Base-by-base conservation (phyloP, 176 grass and related monocot genomes). In the Aegilops longissima region DNA sequence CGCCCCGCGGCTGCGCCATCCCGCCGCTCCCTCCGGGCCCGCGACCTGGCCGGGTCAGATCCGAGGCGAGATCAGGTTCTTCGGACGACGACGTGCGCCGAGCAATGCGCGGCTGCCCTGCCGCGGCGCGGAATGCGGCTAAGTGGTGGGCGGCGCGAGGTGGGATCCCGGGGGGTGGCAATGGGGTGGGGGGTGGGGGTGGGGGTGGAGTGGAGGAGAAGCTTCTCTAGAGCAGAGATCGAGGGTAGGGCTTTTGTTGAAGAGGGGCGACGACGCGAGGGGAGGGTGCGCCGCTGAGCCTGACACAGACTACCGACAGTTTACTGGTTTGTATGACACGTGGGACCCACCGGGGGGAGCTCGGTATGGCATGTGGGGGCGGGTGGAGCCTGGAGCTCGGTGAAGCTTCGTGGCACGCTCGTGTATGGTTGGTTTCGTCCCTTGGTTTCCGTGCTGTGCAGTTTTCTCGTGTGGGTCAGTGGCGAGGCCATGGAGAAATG, bases 221-320 rank as follows among this genome's bases (percentile, higher is more conserved):
- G 91, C 76, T 91, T 91, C 66, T 78, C 38, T 76, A 62, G 84
- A 73, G 78, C 34, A 87, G 87, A 82, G 79, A 88, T 80, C 73
- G 86, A 88, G 83, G 86, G 49, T 52, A 38, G 79, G 88, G 86
- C 76, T 87, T 85, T 92, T 80, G 78, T 84, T 82, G 79, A 82
- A 38, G 66, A 25, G 35, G 61, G 73, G 49, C 73, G 76, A 73
- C 45, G 74, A 54, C 52, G 61, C 66, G 5, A 78, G 64, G 9
- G 42, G 5, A 24, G 35, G 39, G 56, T 12, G 61, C 23, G 20
- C 45, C 45, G 5, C 12, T 52, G 49, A 58, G 6, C 18, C 66
- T 73, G 33, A 40, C 21, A 18, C 36, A 13, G n/a, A 39, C 70
- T 54, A 89, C 89, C 85, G 85, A 87, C 85, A 91, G 38, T 76